A percentile compares a stretch with the other conserved stretches of the same genome.
These are phyloP conservation scores for Rhizopogon vinicolor DNA, from an alignment of 768 basidiomycete genomes.

Conservation along the genomic window DNA sequence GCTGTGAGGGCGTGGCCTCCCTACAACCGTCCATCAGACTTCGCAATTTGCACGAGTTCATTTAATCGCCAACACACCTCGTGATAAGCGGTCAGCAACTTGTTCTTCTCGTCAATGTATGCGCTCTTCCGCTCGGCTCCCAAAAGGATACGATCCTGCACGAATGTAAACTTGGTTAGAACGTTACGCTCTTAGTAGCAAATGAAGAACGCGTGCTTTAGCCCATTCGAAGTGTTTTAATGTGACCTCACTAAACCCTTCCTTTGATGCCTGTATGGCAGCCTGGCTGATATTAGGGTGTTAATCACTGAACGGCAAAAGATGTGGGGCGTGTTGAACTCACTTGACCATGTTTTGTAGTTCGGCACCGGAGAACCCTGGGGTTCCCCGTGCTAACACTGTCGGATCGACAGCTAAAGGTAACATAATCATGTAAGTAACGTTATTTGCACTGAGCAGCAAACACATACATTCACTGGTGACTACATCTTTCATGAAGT, in stretches of 20 bases:
- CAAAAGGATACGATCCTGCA: constrained; percentile 90
- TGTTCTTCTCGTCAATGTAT: constrained; percentile 83
- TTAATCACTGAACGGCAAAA: not conserved
- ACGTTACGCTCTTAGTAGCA: not conserved
- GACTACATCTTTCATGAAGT: constrained; percentile 83
- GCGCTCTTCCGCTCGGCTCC: constrained; percentile 91
- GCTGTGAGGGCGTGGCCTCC: constrained; percentile 95
- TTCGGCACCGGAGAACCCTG: constrained; percentile 97
- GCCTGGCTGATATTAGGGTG: constrained; percentile 53
- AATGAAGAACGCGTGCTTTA: constrained; percentile 47
- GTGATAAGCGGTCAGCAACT: constrained; percentile 92
- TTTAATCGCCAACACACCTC: constrained; percentile 50
- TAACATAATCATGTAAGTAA: not conserved
- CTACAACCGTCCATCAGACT: constrained; percentile 31
- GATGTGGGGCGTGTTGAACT: constrained; percentile 20
- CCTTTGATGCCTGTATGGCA: constrained; percentile 91
- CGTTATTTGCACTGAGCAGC: not conserved
- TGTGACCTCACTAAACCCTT: constrained; percentile 66
- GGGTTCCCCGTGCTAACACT: constrained; percentile 87
- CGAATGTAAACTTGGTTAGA: not conserved
- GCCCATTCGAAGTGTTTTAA: constrained; percentile 97
- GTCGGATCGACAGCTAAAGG: constrained; percentile 73
- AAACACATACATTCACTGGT: constrained; percentile 46
- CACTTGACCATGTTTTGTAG: constrained; percentile 96
- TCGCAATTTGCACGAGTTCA: not conserved